These are phyloP conservation scores for Sistotremastrum niveocremeum DNA, from an alignment of 768 basidiomycete genomes.

Conservation along the genomic window DNA sequence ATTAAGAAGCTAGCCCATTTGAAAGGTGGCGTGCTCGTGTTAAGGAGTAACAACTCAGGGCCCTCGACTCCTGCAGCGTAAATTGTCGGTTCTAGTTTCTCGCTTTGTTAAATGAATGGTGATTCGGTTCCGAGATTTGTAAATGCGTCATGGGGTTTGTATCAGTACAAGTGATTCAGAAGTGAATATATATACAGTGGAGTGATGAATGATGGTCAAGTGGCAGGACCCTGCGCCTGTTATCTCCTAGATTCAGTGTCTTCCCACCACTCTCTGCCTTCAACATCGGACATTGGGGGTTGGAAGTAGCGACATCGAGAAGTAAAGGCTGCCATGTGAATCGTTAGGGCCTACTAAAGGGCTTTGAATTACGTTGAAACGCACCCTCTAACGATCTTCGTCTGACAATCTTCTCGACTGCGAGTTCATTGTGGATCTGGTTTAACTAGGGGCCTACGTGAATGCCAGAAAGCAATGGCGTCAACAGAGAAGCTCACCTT, in stretches of 20 bases:
- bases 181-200: background rate
- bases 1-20: slow-evolving; percentile 69
- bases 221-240: background rate
- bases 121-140: too few species aligned
- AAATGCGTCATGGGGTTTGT: background rate
- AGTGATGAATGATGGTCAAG: background rate
- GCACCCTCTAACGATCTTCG: slow-evolving; percentile 58
- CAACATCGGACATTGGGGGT: slow-evolving; percentile 29
- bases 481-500: slow-evolving; percentile 33
- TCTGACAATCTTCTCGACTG: slow-evolving; percentile 59
- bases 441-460: slow-evolving; percentile 34
- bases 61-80: too few species aligned
- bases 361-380: slow-evolving; percentile 11
- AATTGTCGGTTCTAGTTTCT: too few species aligned
- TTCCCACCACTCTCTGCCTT: slow-evolving; percentile 15
- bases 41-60: slow-evolving; percentile 19
- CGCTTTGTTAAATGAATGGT: too few species aligned
- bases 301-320: slow-evolving; percentile 70
- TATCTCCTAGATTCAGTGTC: slow-evolving; percentile 1
- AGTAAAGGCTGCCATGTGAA: slow-evolving; percentile 43
- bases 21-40: slow-evolving; percentile 48
- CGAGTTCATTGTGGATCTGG: slow-evolving; percentile 62
- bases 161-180: background rate
- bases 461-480: background rate
- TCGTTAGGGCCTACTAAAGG: slow-evolving; percentile 3